phyloP scores from a whole-genome alignment of 495 filamentous ascomycete genomes.

The Annulohypoxylon maeteangense region DNA sequence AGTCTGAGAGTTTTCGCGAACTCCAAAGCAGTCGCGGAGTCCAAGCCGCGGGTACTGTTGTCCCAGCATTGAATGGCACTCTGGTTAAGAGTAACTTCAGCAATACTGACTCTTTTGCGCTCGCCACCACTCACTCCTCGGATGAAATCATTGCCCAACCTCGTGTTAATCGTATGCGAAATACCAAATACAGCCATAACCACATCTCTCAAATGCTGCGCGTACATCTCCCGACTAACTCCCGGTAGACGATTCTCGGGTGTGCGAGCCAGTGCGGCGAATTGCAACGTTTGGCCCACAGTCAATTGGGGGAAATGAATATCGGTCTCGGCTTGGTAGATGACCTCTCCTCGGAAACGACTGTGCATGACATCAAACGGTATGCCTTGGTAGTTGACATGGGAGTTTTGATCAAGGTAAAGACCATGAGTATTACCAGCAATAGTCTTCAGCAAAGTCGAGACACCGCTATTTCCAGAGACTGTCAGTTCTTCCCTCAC shows the following conservation, averaged over 20 bases:
- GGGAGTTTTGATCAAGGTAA: slow-evolving; percentile 52
- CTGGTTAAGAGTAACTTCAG: slow-evolving; percentile 60
- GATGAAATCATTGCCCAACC: slow-evolving; percentile 84
- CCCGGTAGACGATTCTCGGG: slow-evolving; percentile 71
- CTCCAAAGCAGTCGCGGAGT: slow-evolving; percentile 60
- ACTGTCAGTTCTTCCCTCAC: background rate
- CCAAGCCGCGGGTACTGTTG: slow-evolving; percentile 65
- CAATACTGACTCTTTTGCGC: slow-evolving; percentile 65
- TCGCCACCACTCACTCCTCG: slow-evolving; percentile 72
- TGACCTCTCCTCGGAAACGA: slow-evolving; percentile 71
- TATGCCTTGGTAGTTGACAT: slow-evolving; percentile 62
- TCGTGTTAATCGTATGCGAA: slow-evolving; percentile 69
- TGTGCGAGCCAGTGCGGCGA: slow-evolving; percentile 73
- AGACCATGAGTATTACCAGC: slow-evolving; percentile 72
- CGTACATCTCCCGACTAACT: slow-evolving; percentile 70
- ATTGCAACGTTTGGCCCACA: slow-evolving; percentile 73
- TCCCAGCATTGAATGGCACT: slow-evolving; percentile 63
- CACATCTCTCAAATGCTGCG: slow-evolving; percentile 72
- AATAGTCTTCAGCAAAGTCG: slow-evolving; percentile 77
- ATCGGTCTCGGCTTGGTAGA: slow-evolving; percentile 72
- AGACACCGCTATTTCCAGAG: slow-evolving; percentile 20
- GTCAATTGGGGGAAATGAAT: slow-evolving; percentile 74
- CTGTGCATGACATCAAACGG: slow-evolving; percentile 62
- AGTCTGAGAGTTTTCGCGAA: slow-evolving; percentile 62
- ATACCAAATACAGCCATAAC: slow-evolving; percentile 81